Conservation (phyloP, 192 early-diverging fungal genomes). For the Gaertneriomyces semiglobifer region DNA sequence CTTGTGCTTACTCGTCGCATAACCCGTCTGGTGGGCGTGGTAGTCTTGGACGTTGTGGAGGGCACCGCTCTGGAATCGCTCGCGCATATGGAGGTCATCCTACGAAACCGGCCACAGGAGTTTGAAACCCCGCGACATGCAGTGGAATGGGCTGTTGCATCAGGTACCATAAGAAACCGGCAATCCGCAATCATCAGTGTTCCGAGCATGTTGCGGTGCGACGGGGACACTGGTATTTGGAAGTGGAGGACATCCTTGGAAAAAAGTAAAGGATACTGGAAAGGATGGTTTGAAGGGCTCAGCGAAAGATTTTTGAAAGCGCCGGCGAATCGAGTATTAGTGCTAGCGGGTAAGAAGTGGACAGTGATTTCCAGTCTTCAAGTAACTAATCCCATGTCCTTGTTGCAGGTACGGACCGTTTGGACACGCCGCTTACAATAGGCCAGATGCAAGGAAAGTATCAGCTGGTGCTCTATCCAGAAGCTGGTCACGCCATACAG, state of each 20-base stretch:
- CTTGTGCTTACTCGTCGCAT: slow-evolving; percentile 4
- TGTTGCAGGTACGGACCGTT: slow-evolving; percentile 39
- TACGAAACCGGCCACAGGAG: slow-evolving; percentile 29
- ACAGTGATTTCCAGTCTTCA: too few species aligned
- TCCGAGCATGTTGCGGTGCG: slow-evolving; percentile 3
- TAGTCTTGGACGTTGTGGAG: slow-evolving; percentile 48
- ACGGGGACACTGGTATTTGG: background rate
- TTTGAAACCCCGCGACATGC: slow-evolving; percentile 34
- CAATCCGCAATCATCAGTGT: slow-evolving; percentile 24
- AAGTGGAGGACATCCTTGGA: slow-evolving; percentile 35
- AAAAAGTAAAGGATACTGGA: slow-evolving; percentile 33
- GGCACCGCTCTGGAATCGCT: slow-evolving; percentile 45
- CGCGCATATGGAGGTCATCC: slow-evolving; percentile 31
- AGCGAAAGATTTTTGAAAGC: slow-evolving; percentile 39
- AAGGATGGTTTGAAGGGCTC: slow-evolving; percentile 46
- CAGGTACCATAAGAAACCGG: slow-evolving; percentile 13
- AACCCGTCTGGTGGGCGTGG: slow-evolving; percentile 34
- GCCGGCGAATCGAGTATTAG: slow-evolving; percentile 32
- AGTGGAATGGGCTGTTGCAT: slow-evolving; percentile 37
- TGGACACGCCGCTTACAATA: slow-evolving; percentile 51
- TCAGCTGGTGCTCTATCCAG: slow-evolving; percentile 48
- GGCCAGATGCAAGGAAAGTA: slow-evolving; percentile 58
- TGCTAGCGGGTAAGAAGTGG: slow-evolving; percentile 37
- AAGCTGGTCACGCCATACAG: slow-evolving; percentile 45
- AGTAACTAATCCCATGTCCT: too few species aligned